Base-by-base conservation (phyloP, 495 filamentous ascomycete species). In the Baudoinia panamericana region DNA sequence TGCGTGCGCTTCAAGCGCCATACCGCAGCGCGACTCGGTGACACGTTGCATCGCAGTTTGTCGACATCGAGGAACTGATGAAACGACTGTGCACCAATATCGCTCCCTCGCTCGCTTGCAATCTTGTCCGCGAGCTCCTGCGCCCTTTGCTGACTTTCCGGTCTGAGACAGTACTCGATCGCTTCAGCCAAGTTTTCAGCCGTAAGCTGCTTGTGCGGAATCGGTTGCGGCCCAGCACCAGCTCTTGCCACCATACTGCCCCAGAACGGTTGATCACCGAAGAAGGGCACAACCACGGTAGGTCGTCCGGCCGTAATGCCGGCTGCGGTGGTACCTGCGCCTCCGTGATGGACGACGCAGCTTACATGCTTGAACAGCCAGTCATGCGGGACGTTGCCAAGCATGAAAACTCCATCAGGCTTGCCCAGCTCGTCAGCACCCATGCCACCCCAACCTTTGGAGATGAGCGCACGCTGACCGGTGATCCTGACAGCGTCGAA, bases 321-420 rank as follows among this genome's bases (percentile, higher is more conserved):
- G 17, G 69, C 71, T 11, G 75, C 75, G 5, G 75, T 81, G 0
- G 76, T 81, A 13, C 76, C 75, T 12, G 73, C 75, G 20, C 76
- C 76, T 10, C 76, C 76, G 40, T 81, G 75, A 46, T 80, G 75
- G 0, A 81, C 65, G 0, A 81, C 75, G 5, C 61, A 64, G 15
- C 70, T 56, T 0, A 80, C 75, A 31, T 68, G 69, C 46, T 74
- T 61, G 50, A 81, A 81, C 1, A 81, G 64, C 75, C 75, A 80
- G 27, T 73, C 73, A 39, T 78, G 72, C 8, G 77, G 77, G 40
- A 68, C 69, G 47, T 79, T 72, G 23, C 66, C 75, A 11, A 77
- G 58, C 44, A 73, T 70, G 45, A 69, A 69, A 21, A 79, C 60
- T 37, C 69, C 62, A 15, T 65, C 56, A 15, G 57, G 56, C 5